These are phyloP conservation scores for Aspergillus tubingensis DNA, from an alignment of 2,329 filamentous ascomycete species.

Conservation along the genomic window DNA sequence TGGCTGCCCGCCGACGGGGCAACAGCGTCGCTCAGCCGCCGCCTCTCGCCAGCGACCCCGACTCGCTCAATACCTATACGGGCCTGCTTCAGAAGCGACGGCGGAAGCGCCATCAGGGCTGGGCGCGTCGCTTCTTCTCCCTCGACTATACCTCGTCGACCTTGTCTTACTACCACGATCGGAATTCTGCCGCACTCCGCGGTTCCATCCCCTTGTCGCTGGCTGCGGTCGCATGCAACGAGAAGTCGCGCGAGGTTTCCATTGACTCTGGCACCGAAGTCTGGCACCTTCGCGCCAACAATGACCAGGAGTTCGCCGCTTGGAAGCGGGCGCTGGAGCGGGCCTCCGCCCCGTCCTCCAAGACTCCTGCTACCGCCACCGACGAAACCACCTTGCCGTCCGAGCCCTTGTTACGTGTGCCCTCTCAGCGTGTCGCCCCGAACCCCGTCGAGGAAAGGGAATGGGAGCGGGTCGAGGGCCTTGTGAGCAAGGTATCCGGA, in stretches of 20 bases:
- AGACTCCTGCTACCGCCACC: constrained; percentile 34
- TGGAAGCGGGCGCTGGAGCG: constrained; percentile 86
- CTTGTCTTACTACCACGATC: constrained; percentile 93
- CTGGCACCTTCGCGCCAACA: constrained; percentile 87
- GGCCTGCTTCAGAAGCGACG: constrained; percentile 86
- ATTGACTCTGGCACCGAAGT: constrained; percentile 97
- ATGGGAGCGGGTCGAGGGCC: constrained; percentile 81
- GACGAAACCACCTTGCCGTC: constrained; percentile 32
- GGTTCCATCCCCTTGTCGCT: constrained; percentile 90
- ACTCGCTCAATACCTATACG: constrained; percentile 66
- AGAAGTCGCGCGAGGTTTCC: constrained; percentile 84
- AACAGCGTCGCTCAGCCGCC: constrained; percentile 30
- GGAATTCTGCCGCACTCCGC: constrained; percentile 86
- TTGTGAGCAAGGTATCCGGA: constrained; percentile 83
- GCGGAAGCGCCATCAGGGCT: constrained; percentile 90
- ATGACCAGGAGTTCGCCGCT: constrained; percentile 78
- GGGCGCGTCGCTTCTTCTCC: constrained; percentile 91
- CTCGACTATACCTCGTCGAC: constrained; percentile 93
- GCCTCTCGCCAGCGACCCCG: constrained; percentile 28
- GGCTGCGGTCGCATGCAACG: constrained; percentile 86
- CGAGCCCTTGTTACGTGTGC: constrained; percentile 35
- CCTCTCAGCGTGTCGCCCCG: constrained; percentile 28
- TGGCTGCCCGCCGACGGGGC: constrained; percentile 33
- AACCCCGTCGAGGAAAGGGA: constrained; percentile 69
- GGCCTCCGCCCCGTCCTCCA: constrained; percentile 80